Base-by-base conservation (phyloP, 805 yeast species). In the Wilhelminamyces savonicus region DNA sequence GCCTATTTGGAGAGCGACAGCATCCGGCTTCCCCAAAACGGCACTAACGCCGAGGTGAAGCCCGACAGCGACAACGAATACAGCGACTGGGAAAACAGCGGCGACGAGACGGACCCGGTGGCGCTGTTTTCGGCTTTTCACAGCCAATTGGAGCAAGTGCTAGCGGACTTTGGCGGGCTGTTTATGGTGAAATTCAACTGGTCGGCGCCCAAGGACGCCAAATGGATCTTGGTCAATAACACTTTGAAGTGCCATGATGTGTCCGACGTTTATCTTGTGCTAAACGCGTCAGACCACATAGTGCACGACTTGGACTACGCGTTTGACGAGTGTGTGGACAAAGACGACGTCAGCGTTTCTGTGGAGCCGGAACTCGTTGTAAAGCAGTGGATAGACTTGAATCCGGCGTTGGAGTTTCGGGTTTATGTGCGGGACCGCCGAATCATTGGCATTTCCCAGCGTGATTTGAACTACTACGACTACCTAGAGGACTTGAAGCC, bases 191-290 rank as follows among this genome's bases (percentile, higher is more conserved):
- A 92, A 48, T 61, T 90, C 43, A 92, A 92, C 62, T 92, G 98
- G 98, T 86, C 97, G 1, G 82, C 96, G 2, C 98, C 99, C 1
- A 80, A 78, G 48, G 99, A 92, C 57, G 84, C 97, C 2, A 73
- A 78, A 0, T 92, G 97, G 98, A 90, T 92, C 13, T 59, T 82
- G 46, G 70, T 92, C 3, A 76, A 82, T 19, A 83, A 85, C 45
- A 69, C 84, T 3, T 71, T 82, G 70, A 71, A 74, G 46, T 88
- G 97, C 47, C 64, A 59, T 11, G 70, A 69, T 19, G 76, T 81
- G 0, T 70, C 78, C 22, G 99, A 92, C 40, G 58, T 92, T 0
- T 92, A 87, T 40, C 52, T 92, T 27, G 56, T 92, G 7, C 56
- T 92, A 30, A 90, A 90, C 46, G 77, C 95, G 1, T 85, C 96